Conservation (phyloP, 2,329 filamentous ascomycete species). For the Fusarium sp. region DNA sequence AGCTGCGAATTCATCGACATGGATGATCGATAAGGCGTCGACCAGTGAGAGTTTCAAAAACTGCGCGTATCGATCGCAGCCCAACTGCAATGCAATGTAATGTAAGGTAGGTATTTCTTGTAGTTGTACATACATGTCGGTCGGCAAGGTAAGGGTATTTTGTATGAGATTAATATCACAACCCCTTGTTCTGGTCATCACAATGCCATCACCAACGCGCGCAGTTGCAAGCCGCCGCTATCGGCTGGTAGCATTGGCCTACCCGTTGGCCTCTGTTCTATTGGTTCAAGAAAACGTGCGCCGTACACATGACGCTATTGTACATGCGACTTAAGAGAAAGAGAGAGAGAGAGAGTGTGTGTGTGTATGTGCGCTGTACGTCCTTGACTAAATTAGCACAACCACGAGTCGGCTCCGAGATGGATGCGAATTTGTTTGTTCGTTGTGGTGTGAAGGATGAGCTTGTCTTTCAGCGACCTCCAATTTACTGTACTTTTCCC, state of each 20-base stretch:
- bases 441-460: slow-evolving; percentile 5
- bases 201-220: slow-evolving; percentile 24
- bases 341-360: not conserved
- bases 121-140: not conserved
- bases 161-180: not conserved
- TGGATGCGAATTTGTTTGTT: slow-evolving; percentile 6
- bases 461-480: slow-evolving; percentile 1
- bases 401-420: slow-evolving; percentile 19
- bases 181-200: slow-evolving; percentile 21
- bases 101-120: not conserved
- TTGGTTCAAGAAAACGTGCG: slow-evolving; percentile 31
- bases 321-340: slow-evolving; percentile 28
- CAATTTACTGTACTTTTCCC: not conserved
- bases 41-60: slow-evolving; percentile 19
- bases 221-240: slow-evolving; percentile 34
- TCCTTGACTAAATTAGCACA: slow-evolving; percentile 11
- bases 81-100: slow-evolving; percentile 12
- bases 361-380: slow-evolving; percentile 6
- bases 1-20: slow-evolving; percentile 1
- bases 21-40: slow-evolving; percentile 29
- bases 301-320: slow-evolving; percentile 42
- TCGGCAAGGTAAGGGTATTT: not conserved
- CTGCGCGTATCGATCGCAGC: slow-evolving; percentile 16
- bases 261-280: slow-evolving; percentile 16
- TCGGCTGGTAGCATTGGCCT: slow-evolving; percentile 36